Base-by-base conservation (phyloP, 805 yeast genomes). In the Wickerhamia fluorescens region DNA sequence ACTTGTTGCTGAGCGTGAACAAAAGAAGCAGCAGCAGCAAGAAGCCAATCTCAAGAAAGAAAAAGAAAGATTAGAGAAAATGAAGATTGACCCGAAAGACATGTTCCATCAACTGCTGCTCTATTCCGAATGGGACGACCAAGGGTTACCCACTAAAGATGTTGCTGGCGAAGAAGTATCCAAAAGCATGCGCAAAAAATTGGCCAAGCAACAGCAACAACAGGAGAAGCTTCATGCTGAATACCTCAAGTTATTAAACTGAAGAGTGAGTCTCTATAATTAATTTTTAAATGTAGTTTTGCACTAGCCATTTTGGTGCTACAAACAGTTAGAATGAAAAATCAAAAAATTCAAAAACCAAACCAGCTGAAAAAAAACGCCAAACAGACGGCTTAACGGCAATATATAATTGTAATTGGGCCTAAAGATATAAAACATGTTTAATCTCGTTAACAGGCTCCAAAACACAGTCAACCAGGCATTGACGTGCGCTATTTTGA, bases 141-240 rank as follows among this genome's bases (percentile, higher is more conserved):
- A 68, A 20, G 98, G 98, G 1, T 34, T 92, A 11, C 98, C 98
- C 12, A 67, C 76, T 0, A 77, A 75, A 48, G 84, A 78, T 40
- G 67, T 61, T 19, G 74, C 73, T 7, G 97, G 97, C 8, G 85
- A 76, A 42, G 92, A 82, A 40, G 69, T 92, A 5, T 71, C 92
- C 23, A 92, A 92, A 63, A 83, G 95, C 52, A 75, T 79, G 61
- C 64, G 66, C 36, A 92, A 92, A 72, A 89, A 89, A 60, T 63
- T 92, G 41, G 56, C 63, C 37, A 92, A 92, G 60, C 79, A 69
- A 47, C 76, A 74, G 55, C 85, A 78, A 31, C 78, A 70, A 27
- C 98, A 92, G 53, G 77, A 77, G 49, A 87, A 87, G 64, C 67
- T 88, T 20, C 75, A 87, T 51, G 76, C 78, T 16, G 86, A 81